Base-by-base conservation (phyloP, 805 yeast species). In the Candida sakaeoensis region DNA sequence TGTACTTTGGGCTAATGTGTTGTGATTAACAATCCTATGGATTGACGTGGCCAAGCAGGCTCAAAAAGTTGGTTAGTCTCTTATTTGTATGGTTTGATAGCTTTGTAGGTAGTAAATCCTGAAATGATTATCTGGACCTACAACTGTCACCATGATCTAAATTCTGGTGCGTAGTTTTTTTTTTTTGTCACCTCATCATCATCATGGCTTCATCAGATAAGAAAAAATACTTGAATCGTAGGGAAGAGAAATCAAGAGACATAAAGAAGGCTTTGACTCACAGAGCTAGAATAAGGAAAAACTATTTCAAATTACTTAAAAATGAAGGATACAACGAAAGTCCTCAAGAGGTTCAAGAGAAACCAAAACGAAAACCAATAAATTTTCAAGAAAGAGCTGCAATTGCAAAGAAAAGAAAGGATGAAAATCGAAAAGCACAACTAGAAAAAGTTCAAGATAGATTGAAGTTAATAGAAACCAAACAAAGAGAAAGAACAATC, bases 181-280 rank as follows among this genome's bases (percentile, higher is more conserved):
- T 23, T 24, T 13, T 24, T 6, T 24, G 19, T 16, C 9, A 31
- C 25, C 37, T 34, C 37, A 34, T 34, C 37, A 23, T 22, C 16
- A 34, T 25, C 29, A 34, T 34, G 37, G 37, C 30, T 13, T 34
- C 37, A 24, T 34, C 37, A 33, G 38, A 28, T 19, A 29, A 27
- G 17, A 43, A 40, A 27, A 38, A 39, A 23, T 43, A 40, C 19
- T 22, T 39, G 4, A 40, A 43, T 21, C 39, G 64, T 37, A 60
- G 66, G 16, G 71, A 65, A 45, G 55, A 56, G 41, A 69, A 69
- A 45, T 53, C 64, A 21, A 73, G 76, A 40, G 96, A 88, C 44
- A 90, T 90, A 52, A 82, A 83, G 52, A 76, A 74, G 53, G 82
- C 93, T 9, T 72, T 90, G 48, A 74, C 77, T 0, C 95, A 88